Evolutionary conservation across 2,329 filamentous ascomycete species (phyloP).

Genomic region (Rhynchosporium agropyri): DNA sequence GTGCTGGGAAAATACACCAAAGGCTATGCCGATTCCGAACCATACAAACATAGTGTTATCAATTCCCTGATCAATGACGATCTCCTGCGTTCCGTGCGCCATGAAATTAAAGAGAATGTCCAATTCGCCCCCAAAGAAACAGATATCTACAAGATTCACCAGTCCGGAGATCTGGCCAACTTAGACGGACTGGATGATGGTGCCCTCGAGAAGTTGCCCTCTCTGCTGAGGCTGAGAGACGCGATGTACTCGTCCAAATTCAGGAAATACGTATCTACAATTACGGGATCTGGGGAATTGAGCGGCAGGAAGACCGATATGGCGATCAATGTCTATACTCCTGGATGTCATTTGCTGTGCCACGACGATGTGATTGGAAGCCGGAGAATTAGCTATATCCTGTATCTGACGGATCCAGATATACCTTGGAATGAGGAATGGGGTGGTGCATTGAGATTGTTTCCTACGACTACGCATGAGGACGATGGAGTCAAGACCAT

Average conservation of each 20-base stretch:
- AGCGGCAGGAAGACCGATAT: constrained; percentile 97
- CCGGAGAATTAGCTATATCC: constrained; percentile 91
- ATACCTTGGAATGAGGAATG: constrained; percentile 86
- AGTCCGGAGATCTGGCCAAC: constrained; percentile 96
- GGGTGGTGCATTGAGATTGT: constrained; percentile 90
- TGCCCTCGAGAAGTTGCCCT: constrained; percentile 83
- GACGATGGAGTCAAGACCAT: constrained; percentile 74
- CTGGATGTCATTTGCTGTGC: constrained; percentile 91
- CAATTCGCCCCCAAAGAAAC: constrained; percentile 98
- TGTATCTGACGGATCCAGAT: constrained; percentile 94
- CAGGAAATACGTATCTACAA: constrained; percentile 81
- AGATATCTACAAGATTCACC: constrained; percentile 99
- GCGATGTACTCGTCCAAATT: constrained; percentile 90
- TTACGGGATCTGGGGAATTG: constrained; percentile 83
- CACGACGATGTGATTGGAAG: constrained; percentile 99
- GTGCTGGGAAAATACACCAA: constrained; percentile 61
- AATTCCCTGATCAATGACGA: constrained; percentile 74
- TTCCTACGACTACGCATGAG: constrained; percentile 69
- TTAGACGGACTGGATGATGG: constrained; percentile 89
- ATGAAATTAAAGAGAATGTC: constrained; percentile 87
- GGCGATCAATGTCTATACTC: constrained; percentile 98
- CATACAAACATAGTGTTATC: constrained; percentile 94
- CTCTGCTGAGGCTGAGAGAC: constrained; percentile 88
- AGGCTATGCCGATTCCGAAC: constrained; percentile 64
- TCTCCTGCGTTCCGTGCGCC: constrained; percentile 82